Evolutionary conservation across 345 rosid genomes (phyloP), one percentile per base, ranked within the genome.

Genomic region (Lepidium sativum): DNA sequence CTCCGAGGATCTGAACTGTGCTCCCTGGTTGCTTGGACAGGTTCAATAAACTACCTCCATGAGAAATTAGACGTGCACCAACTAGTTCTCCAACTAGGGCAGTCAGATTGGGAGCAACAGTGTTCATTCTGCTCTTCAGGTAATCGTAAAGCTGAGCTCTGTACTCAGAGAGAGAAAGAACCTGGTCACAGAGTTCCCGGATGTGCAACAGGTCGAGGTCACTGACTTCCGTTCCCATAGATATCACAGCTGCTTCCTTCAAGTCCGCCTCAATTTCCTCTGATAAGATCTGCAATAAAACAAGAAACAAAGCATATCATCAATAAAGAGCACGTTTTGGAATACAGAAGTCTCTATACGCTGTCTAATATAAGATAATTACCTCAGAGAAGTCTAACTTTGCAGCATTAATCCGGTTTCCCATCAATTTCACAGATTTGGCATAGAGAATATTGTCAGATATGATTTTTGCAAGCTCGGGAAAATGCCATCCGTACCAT

Each of bases 401-500:
- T 15, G 88, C 82, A 23, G 95, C 92, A 73, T 87, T 81, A 14
- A 75, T 72, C 37, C 95, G 88, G 54, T 78, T 10, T 33, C 95
- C 85, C 92, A 90, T 84, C 74, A 84, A 60, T 57, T 90, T 90
- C 53, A 87, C 92, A 4, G 81, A 60, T 67, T 87, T 87, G 38
- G 95, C 92, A 67, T 90, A 90, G 0, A 54, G 78, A 20, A 90
- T 85, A 71, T 84, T 87, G 58, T 90, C 97, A 53, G 76, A 77
- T 23, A 90, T 75, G 68, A 90, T 87, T 82, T 84, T 90, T 4
- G 90, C 88, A 54, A 90, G 90, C 80, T 90, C 97, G 0, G 95
- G 97, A 76, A 87, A 87, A 75, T 87, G 97, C 97, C 95, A 90
- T 20, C 95, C 95, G 5, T 87, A 87, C 97, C 95, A 87, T 63